These are phyloP conservation scores for Cyphellophora europaea DNA, from an alignment of 2,329 filamentous ascomycete species.

Conservation along the genomic window DNA sequence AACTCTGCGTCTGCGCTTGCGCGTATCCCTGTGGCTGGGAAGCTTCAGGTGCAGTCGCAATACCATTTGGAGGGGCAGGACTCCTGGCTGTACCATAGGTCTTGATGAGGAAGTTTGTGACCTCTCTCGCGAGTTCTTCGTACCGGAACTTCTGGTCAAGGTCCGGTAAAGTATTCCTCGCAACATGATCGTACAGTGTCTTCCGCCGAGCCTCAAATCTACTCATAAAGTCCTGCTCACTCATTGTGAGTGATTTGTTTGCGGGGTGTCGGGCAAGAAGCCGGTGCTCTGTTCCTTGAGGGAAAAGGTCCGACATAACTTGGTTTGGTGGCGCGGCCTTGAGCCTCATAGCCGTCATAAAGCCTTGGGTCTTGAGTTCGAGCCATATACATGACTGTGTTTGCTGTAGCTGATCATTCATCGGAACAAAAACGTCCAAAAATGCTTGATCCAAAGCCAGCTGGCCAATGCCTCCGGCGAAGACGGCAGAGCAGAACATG, in stretches of 20 bases:
- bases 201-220: slow-evolving; percentile 45
- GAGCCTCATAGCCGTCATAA: slow-evolving; percentile 51
- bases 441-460: slow-evolving; percentile 55
- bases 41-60: too few relatives aligned
- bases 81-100: slow-evolving; percentile 23
- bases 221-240: slow-evolving; percentile 51
- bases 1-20: too few relatives aligned
- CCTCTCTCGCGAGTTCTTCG: slow-evolving; percentile 53
- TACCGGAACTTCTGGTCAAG: slow-evolving; percentile 53
- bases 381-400: slow-evolving; percentile 52
- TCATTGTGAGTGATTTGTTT: slow-evolving; percentile 44
- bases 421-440: slow-evolving; percentile 53
- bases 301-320: slow-evolving; percentile 51
- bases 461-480: slow-evolving; percentile 56
- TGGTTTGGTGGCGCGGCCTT: slow-evolving; percentile 46
- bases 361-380: slow-evolving; percentile 59
- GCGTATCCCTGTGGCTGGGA: too few relatives aligned
- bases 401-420: slow-evolving; percentile 48
- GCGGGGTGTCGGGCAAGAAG: slow-evolving; percentile 47
- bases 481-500: slow-evolving; percentile 54
- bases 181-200: slow-evolving; percentile 47
- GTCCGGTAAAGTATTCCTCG: slow-evolving; percentile 38
- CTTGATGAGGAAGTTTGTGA: slow-evolving; percentile 49
- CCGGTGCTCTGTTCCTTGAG: slow-evolving; percentile 44
- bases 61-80: too few relatives aligned